These are phyloP conservation scores for Pseudogymnoascus sp. DNA, from an alignment of 2,329 filamentous ascomycete species.

Conservation along the genomic window DNA sequence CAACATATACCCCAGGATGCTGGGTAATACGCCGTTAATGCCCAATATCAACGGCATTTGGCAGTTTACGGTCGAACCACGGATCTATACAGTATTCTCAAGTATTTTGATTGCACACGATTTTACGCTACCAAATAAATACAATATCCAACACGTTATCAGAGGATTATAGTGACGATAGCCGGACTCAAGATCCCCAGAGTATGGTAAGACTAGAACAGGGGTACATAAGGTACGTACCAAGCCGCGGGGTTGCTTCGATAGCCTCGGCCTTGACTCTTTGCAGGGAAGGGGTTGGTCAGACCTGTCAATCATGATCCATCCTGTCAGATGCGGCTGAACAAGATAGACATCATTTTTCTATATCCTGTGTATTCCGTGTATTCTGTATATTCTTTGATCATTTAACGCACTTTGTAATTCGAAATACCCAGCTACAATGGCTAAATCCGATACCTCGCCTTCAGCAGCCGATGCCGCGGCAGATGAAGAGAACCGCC, in stretches of 20 bases:
- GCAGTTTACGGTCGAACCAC: not conserved
- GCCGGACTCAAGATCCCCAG: not conserved
- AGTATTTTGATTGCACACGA: not conserved
- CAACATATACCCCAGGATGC: not conserved
- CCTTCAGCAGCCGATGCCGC: not conserved
- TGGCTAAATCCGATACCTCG: not conserved
- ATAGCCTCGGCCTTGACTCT: not conserved
- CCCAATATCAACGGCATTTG: not conserved
- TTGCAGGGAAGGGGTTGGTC: not conserved
- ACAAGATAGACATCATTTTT: not conserved
- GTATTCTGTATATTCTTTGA: not conserved
- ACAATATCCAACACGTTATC: not conserved
- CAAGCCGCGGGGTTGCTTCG: not conserved
- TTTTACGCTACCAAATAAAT: not conserved
- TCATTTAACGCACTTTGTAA: not conserved
- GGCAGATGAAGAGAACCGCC: not conserved
- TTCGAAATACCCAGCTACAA: not conserved
- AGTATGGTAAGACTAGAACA: not conserved
- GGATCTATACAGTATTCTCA: not conserved
- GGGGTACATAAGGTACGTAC: slow-evolving; percentile 2
- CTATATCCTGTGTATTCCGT: not conserved
- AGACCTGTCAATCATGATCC: not conserved
- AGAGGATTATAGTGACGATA: not conserved
- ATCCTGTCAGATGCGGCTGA: not conserved
- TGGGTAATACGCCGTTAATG: not conserved